phyloP scores from a whole-genome alignment of 192 early-diverging fungal species.

The Lobosporangium transversale region DNA sequence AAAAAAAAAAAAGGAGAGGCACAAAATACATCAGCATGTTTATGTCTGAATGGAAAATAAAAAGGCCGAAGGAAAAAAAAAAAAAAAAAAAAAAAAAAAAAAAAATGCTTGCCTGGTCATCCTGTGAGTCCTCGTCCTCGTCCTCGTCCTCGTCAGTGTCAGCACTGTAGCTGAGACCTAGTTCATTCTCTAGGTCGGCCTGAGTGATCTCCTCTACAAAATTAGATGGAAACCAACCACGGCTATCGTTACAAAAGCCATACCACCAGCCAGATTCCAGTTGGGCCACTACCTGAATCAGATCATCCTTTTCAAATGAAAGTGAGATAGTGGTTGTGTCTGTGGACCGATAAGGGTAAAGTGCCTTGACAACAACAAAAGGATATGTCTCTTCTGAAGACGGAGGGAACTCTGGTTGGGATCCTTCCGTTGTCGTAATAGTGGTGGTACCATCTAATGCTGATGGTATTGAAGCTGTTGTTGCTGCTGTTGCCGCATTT shows the following conservation, averaged over 20 bases:
- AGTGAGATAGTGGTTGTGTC: conserved; percentile 74
- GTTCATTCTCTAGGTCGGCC: conserved; percentile 17
- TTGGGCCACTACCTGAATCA: conserved; percentile 90
- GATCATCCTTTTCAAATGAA: conserved; percentile 82
- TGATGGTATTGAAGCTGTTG: too few relatives aligned
- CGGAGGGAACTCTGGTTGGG: background rate
- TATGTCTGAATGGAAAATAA: background rate
- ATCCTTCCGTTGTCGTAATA: too few relatives aligned
- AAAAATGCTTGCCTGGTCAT: conserved; percentile 21
- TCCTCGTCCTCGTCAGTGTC: conserved; percentile 5
- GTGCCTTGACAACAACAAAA: conserved; percentile 60
- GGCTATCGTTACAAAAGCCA: conserved; percentile 77
- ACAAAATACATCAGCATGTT: background rate
- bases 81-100: background rate
- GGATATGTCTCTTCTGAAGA: conserved; percentile 55
- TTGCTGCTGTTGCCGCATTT: too few relatives aligned
- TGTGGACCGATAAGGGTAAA: conserved; percentile 84
- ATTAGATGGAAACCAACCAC: conserved; percentile 93
- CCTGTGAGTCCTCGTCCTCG: conserved; percentile 4
- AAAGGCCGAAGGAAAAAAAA: background rate
- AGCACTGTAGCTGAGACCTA: background rate
- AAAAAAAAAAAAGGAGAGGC: background rate
- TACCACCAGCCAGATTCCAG: conserved; percentile 98
- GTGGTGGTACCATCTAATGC: too few relatives aligned
- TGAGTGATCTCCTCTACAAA: conserved; percentile 68